A percentile compares a stretch with the other conserved stretches of the same genome.
phyloP scores from a whole-genome alignment of 495 filamentous ascomycete species.

The Cercophora samala region DNA sequence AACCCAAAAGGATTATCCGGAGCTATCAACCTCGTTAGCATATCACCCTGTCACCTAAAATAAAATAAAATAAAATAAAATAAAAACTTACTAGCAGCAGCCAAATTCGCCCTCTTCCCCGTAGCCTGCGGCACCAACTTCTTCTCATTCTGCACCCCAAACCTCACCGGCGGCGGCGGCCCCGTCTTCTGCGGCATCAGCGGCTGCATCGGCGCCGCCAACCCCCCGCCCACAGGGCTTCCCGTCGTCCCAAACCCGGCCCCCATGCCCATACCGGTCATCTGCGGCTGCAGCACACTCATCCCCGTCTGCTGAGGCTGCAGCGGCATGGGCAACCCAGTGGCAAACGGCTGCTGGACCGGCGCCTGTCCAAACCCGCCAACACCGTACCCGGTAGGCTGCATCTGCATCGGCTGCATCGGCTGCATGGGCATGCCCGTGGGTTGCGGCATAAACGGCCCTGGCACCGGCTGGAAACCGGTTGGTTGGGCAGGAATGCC shows the following conservation, averaged over 20 bases:
- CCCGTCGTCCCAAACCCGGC: conserved; percentile 12
- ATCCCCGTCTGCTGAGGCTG: conserved; percentile 47
- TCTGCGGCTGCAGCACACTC: conserved; percentile 56
- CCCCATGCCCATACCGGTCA: conserved; percentile 52
- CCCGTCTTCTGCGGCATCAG: conserved; percentile 88
- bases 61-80: conserved; percentile 19
- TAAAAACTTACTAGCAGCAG: conserved; percentile 82
- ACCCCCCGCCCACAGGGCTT: neutral
- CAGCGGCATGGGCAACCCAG: conserved; percentile 50
- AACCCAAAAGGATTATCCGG: conserved; percentile 30
- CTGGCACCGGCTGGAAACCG: conserved; percentile 2
- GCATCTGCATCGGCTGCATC: conserved; percentile 52
- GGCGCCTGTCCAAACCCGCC: conserved; percentile 52
- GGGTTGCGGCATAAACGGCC: conserved; percentile 5
- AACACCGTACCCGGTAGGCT: conserved; percentile 62
- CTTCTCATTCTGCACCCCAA: conserved; percentile 73
- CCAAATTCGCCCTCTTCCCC: conserved; percentile 81
- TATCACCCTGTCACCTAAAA: neutral
- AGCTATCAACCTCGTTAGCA: conserved; percentile 18
- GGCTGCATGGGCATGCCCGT: conserved; percentile 9
- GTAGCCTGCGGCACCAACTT: conserved; percentile 86
- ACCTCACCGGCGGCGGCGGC: conserved; percentile 84
- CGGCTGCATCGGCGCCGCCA: conserved; percentile 37
- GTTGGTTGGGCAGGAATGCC: conserved; percentile 50
- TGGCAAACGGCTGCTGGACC: conserved; percentile 49